Evolutionary conservation across 208 protist genomes (phyloP).

Genomic region (Trypanosoma mega): DNA sequence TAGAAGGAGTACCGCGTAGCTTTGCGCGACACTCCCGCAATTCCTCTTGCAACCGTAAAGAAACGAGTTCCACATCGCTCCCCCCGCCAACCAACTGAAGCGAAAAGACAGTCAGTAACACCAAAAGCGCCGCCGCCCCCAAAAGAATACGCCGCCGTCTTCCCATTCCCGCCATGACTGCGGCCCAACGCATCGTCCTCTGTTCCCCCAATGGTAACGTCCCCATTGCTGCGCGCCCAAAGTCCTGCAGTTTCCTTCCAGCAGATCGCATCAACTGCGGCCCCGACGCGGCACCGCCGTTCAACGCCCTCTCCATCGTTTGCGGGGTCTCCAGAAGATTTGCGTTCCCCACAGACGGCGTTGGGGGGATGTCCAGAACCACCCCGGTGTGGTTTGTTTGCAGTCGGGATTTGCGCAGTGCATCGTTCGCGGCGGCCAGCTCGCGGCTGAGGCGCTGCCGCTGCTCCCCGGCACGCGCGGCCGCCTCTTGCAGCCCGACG

Average conservation of each 20-base stretch:
- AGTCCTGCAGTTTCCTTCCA: background rate
- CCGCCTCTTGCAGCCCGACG: slow-evolving; percentile 6
- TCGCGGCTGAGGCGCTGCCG: slow-evolving; percentile 11
- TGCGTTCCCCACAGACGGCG: background rate
- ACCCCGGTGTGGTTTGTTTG: background rate
- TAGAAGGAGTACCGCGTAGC: background rate
- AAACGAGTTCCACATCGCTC: background rate
- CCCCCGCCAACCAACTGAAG: background rate
- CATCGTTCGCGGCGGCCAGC: slow-evolving; percentile 12
- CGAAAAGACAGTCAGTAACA: background rate
- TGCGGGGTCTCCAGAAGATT: no score
- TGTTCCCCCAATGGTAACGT: background rate
- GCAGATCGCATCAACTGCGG: background rate
- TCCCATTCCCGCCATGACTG: slow-evolving; percentile 3
- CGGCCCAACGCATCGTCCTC: background rate
- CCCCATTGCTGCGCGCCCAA: background rate
- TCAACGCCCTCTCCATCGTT: no score
- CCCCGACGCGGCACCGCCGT: background rate
- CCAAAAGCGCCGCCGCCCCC: background rate
- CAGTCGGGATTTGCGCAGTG: background rate
- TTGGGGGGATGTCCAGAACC: background rate
- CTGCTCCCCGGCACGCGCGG: background rate
- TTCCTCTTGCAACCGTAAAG: slow-evolving; percentile 13
- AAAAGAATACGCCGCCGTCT: background rate
- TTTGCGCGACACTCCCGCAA: slow-evolving; percentile 8